phyloP scores from a whole-genome alignment of 2,329 filamentous ascomycete genomes.

The Ploettnerulaceae sp. region DNA sequence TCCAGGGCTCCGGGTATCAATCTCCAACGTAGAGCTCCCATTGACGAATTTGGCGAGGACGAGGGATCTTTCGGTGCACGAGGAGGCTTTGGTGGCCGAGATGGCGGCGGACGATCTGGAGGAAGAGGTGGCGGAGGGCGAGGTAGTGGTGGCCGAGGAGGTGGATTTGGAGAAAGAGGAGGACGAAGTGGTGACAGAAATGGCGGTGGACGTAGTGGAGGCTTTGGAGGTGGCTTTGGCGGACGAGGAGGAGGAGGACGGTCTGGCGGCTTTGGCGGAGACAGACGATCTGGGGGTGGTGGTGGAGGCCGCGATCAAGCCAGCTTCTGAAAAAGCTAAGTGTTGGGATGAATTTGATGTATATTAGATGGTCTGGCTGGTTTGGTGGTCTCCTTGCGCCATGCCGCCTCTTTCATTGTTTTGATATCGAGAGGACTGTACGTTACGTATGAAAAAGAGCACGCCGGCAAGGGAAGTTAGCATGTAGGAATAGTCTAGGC shows the following conservation, averaged over 20 bases:
- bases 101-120: slow-evolving; percentile 8
- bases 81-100: slow-evolving; percentile 9
- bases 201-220: slow-evolving; percentile 15
- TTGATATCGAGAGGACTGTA: slow-evolving; percentile 10
- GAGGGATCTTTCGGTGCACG: too few relatives aligned
- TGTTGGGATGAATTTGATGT: slow-evolving; percentile 4
- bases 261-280: slow-evolving; percentile 10
- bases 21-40: slow-evolving; percentile 10
- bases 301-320: slow-evolving; percentile 8
- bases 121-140: slow-evolving; percentile 11
- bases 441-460: not conserved
- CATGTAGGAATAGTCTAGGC: slow-evolving; percentile 19
- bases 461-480: not conserved
- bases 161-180: slow-evolving; percentile 15
- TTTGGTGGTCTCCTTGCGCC: not conserved
- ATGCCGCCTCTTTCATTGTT: slow-evolving; percentile 9
- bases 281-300: slow-evolving; percentile 6
- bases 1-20: slow-evolving; percentile 21
- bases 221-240: slow-evolving; percentile 6
- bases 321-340: slow-evolving; percentile 7
- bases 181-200: slow-evolving; percentile 8
- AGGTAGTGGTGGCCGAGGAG: slow-evolving; percentile 13
- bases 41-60: too few relatives aligned
- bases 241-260: slow-evolving; percentile 8
- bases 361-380: slow-evolving; percentile 12